These are phyloP conservation scores for Diospyros lotus DNA, from an alignment of 148 eudicot genomes.

Conservation along the genomic window DNA sequence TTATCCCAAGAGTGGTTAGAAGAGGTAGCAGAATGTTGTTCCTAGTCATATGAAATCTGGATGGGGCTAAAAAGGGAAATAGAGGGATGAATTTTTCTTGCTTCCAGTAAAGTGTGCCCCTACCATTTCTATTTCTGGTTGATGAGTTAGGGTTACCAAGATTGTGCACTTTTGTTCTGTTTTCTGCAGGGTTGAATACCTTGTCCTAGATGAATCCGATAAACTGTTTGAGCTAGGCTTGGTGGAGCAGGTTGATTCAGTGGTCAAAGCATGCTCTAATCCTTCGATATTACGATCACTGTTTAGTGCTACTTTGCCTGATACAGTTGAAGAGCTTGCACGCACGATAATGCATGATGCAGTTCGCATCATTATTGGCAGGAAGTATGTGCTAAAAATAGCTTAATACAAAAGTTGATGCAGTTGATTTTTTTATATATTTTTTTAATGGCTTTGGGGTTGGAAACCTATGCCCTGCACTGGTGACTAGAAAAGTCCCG, in stretches of 20 bases:
- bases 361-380: conserved; percentile 83
- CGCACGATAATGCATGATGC: conserved; percentile 98
- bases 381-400: conserved; percentile 50
- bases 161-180: conserved; percentile 3
- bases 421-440: neutral
- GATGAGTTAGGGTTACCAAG: conserved; percentile 7
- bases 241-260: conserved; percentile 83
- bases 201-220: conserved; percentile 97
- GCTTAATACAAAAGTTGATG: neutral
- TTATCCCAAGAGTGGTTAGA: neutral
- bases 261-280: conserved; percentile 93
- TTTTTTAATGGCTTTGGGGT: neutral
- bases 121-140: neutral
- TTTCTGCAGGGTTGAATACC: conserved; percentile 83
- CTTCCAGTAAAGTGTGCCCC: no score
- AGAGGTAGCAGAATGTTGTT: neutral
- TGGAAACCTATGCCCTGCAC: neutral
- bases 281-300: conserved; percentile 77
- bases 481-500: neutral
- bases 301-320: conserved; percentile 97
- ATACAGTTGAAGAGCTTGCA: conserved; percentile 95
- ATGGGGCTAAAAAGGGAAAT: neutral
- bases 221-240: conserved; percentile 92
- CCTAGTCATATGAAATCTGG: neutral
- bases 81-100: neutral